Percentiles rank a stretch among this genome's conserved stretches.
These are phyloP conservation scores for Trichophaea hybrida DNA, from an alignment of 2,329 filamentous ascomycete genomes.

Conservation along the genomic window DNA sequence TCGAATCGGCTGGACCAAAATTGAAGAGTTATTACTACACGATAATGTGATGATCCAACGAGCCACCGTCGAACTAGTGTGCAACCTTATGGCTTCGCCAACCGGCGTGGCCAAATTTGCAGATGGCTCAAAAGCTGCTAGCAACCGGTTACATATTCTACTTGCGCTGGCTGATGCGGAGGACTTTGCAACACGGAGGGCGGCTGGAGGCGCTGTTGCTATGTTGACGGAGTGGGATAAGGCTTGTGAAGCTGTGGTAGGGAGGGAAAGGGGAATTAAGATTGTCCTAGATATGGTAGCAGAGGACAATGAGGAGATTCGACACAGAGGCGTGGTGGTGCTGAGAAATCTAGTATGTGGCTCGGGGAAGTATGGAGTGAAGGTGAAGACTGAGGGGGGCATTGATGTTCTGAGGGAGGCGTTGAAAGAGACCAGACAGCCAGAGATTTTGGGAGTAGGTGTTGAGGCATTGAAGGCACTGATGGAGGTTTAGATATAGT, in stretches of 20 bases:
- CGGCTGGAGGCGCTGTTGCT: conserved; percentile 77
- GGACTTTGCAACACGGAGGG: conserved; percentile 62
- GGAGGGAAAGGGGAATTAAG: conserved; percentile 55
- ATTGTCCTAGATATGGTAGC: conserved; percentile 68
- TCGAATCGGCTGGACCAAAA: conserved; percentile 53
- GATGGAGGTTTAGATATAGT: conserved; percentile 31
- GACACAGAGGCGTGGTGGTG: conserved; percentile 60
- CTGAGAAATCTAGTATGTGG: conserved; percentile 60
- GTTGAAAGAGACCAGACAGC: conserved; percentile 52
- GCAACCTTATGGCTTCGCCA: conserved; percentile 53
- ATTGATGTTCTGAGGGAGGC: conserved; percentile 54
- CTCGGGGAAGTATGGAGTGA: conserved; percentile 46
- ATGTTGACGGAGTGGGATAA: conserved; percentile 62
- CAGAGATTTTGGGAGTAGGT: conserved; percentile 55
- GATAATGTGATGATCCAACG: conserved; percentile 63
- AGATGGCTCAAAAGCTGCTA: conserved; percentile 47
- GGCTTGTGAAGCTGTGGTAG: conserved; percentile 56
- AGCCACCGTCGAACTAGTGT: conserved; percentile 75
- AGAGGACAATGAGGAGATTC: conserved; percentile 49
- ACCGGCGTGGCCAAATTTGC: conserved; percentile 36
- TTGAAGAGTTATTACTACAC: conserved; percentile 73
- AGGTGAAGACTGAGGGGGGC: conserved; percentile 47
- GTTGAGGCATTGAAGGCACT: conserved; percentile 60
- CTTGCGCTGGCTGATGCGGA: conserved; percentile 79
- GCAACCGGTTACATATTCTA: conserved; percentile 64